Evolutionary conservation across 805 yeast genomes (phyloP), one percentile per base, ranked within the genome.

Genomic region (Pichia ethanolica): DNA sequence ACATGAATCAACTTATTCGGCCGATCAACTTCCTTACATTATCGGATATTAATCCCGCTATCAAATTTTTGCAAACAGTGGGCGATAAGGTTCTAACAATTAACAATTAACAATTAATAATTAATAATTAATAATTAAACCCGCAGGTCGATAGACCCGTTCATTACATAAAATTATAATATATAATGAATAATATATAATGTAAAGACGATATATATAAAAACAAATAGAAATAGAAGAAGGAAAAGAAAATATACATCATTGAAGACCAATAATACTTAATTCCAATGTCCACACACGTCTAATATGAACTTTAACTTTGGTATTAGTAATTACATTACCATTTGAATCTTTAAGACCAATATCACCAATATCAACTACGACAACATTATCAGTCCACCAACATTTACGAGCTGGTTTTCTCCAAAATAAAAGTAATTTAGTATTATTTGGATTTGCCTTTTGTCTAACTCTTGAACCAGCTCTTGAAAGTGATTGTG

Each of bases 371-470:
- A 77, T 55, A 35, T 67, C 67, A 26, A 79, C 64, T 7, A 79
- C 81, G 25, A 79, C 66, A 32, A 67, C 71, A 41, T 80, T 78
- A 62, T 81, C 79, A 7, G 87, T 76, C 99, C 99, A 93, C 99
- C 99, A 93, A 70, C 99, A 93, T 64, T 93, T 93, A 62, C 98
- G 78, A 2, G 99, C 99, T 1, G 99, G 99, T 63, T 93, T 93
- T 54, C 96, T 78, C 98, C 99, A 93, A 63, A 93, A 93, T 46
- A 93, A 70, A 36, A 93, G 72, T 46, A 93, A 74, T 65, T 93
- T 93, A 5, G 70, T 68, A 12, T 68, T 69, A 52, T 66, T 68
- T 27, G 73, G 66, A 55, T 69, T 68, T 10, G 42, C 20, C 46
- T 52, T 60, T 50, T 66, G 59, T 56, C 68, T 56, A 53, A 60